A percentile compares a stretch with the other conserved stretches of the same genome.
Conservation (phyloP, 2,329 filamentous ascomycete genomes). For the Didymella pinodella region DNA sequence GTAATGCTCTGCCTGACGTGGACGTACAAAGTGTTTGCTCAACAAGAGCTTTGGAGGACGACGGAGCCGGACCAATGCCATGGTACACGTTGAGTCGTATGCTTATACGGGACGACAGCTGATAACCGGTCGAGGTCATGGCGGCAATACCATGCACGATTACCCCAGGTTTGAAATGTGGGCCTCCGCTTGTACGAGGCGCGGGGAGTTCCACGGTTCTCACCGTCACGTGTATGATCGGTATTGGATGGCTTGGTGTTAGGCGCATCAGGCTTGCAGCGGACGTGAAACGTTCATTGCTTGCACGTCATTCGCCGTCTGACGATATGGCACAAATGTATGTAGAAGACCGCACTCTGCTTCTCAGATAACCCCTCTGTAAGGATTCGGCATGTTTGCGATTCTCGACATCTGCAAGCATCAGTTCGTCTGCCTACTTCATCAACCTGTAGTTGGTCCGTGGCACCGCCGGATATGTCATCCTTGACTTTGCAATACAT, state of each 20-base stretch:
- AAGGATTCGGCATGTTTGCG: neutral
- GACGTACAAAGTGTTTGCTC: neutral
- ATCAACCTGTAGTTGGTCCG: neutral
- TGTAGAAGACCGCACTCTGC: neutral
- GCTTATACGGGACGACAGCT: constrained; percentile 10
- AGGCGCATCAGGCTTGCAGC: neutral
- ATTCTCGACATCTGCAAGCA: neutral
- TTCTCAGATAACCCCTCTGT: neutral
- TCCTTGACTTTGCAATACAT: neutral
- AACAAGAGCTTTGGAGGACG: neutral
- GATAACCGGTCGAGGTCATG: neutral
- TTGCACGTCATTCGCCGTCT: neutral
- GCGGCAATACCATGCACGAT: constrained; percentile 5
- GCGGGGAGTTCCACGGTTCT: constrained; percentile 9
- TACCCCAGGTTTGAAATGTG: constrained; percentile 16
- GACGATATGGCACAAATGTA: neutral
- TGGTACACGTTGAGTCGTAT: neutral
- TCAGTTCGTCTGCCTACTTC: neutral
- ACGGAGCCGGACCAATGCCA: neutral
- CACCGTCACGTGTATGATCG: constrained; percentile 7
- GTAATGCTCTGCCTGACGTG: neutral
- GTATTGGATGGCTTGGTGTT: neutral
- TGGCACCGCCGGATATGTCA: neutral
- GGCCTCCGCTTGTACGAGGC: constrained; percentile 1
- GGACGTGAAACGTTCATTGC: neutral